Percentiles rank a stretch among this genome's conserved stretches.
Evolutionary conservation across 2,329 filamentous ascomycete genomes (phyloP).

Genomic region (Cordyceps tenuipes): DNA sequence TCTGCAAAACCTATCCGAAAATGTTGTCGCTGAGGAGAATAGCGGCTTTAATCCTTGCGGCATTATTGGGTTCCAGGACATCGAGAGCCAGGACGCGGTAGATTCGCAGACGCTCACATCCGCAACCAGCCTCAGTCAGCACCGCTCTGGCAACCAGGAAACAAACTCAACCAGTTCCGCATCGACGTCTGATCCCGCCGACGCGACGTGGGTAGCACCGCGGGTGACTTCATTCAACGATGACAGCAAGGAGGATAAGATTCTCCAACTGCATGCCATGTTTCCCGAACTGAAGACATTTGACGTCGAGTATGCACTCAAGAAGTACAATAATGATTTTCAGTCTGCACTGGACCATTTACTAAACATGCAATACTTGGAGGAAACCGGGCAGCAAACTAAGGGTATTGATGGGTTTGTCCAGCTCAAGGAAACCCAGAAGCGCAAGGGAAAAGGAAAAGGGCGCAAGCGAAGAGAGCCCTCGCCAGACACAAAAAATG

Average conservation of each 20-base stretch:
- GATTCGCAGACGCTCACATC: constrained; percentile 18
- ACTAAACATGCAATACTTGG: constrained; percentile 69
- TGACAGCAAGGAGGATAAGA: constrained; percentile 52
- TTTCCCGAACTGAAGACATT: constrained; percentile 61
- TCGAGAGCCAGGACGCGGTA: constrained; percentile 17
- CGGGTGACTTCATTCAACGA: constrained; percentile 27
- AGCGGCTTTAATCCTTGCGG: constrained; percentile 74
- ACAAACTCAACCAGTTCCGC: constrained; percentile 24
- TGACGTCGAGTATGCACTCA: constrained; percentile 58
- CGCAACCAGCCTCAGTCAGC: constrained; percentile 21
- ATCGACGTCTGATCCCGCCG: constrained; percentile 16
- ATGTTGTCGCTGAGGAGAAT: constrained; percentile 59
- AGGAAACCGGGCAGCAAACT: constrained; percentile 52
- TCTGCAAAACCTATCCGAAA: constrained; percentile 57
- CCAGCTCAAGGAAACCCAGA: constrained; percentile 37
- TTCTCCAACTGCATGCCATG: constrained; percentile 55
- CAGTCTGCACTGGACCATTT: constrained; percentile 69
- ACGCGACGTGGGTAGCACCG: constrained; percentile 19
- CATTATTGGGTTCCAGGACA: constrained; percentile 39
- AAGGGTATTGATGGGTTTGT: constrained; percentile 82
- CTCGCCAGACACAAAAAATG: constrained; percentile 13
- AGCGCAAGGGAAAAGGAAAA: constrained; percentile 30
- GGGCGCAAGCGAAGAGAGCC: constrained; percentile 21
- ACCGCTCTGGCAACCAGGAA: constrained; percentile 20
- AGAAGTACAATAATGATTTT: constrained; percentile 59